Percentiles rank a stretch among this genome's conserved stretches.
Evolutionary conservation across 139 green algal genomes (phyloP).

Genomic region (Coelastrella sp.): DNA sequence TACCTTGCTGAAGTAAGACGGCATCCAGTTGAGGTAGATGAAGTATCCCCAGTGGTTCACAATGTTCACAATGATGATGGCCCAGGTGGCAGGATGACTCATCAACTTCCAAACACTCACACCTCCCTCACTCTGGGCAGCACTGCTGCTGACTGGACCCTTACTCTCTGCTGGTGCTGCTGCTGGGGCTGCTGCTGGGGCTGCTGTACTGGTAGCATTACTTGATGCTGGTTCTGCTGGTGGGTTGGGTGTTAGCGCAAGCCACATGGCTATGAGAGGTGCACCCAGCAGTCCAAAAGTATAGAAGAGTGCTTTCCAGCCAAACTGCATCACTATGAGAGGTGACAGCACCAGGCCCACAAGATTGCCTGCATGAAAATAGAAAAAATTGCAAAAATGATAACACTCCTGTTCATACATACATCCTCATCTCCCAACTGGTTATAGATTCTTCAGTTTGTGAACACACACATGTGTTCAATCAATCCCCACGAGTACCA

Average conservation of each 20-base stretch:
- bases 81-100: slow-evolving; percentile 74
- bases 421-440: no score
- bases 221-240: slow-evolving; percentile 21
- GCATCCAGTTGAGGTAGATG: slow-evolving; percentile 97
- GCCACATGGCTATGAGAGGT: slow-evolving; percentile 83
- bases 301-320: slow-evolving; percentile 86
- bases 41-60: slow-evolving; percentile 95
- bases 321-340: slow-evolving; percentile 74
- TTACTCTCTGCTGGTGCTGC: neutral
- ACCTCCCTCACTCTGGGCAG: neutral
- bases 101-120: slow-evolving; percentile 61
- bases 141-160: neutral
- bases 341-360: slow-evolving; percentile 85
- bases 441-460: no score
- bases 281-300: slow-evolving; percentile 80
- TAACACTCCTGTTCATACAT: no score
- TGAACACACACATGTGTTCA: no score
- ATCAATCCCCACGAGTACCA: no score
- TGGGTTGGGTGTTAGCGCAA: slow-evolving; percentile 66
- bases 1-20: slow-evolving; percentile 88
- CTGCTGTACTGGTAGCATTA: slow-evolving; percentile 23
- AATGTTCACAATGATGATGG: slow-evolving; percentile 90
- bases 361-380: slow-evolving; percentile 78
- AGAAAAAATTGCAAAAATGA: no score
- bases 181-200: neutral